phyloP scores from a whole-genome alignment of 1,139 yeast genomes.

The Hyphopichia fennica region DNA sequence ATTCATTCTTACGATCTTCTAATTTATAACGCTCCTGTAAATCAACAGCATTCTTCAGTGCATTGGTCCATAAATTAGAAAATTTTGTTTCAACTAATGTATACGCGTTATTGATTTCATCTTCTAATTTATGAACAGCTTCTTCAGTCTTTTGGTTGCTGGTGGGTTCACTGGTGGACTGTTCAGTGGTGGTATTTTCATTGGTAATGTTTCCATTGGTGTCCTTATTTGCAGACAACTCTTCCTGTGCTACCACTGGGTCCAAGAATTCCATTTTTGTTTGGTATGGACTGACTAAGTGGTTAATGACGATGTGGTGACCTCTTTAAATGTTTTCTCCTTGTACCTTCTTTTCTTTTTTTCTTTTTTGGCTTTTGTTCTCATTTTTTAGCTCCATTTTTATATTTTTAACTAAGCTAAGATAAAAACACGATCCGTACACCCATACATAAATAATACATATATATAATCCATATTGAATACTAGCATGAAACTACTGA shows the following conservation, averaged over 20 bases:
- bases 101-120: constrained; percentile 55
- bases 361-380: no score
- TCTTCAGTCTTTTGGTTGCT: constrained; percentile 41
- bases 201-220: not conserved
- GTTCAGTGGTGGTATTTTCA: not conserved
- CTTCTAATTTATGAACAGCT: constrained; percentile 49
- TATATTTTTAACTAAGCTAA: no score
- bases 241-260: constrained; percentile 25
- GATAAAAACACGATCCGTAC: no score
- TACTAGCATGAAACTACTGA: no score
- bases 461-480: no score
- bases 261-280: constrained; percentile 33
- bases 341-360: no score
- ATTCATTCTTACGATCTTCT: constrained; percentile 42
- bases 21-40: constrained; percentile 36
- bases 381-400: no score
- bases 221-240: constrained; percentile 9
- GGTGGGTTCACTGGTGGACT: not conserved
- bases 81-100: constrained; percentile 43
- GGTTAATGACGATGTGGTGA: no score
- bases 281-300: no score
- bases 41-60: constrained; percentile 32
- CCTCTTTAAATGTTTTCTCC: no score
- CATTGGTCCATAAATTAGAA: constrained; percentile 36
- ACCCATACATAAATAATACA: no score